Percentiles rank a stretch among this genome's conserved stretches.
Conservation (phyloP, 163 green algal genomes). For the Volvox carteri region DNA sequence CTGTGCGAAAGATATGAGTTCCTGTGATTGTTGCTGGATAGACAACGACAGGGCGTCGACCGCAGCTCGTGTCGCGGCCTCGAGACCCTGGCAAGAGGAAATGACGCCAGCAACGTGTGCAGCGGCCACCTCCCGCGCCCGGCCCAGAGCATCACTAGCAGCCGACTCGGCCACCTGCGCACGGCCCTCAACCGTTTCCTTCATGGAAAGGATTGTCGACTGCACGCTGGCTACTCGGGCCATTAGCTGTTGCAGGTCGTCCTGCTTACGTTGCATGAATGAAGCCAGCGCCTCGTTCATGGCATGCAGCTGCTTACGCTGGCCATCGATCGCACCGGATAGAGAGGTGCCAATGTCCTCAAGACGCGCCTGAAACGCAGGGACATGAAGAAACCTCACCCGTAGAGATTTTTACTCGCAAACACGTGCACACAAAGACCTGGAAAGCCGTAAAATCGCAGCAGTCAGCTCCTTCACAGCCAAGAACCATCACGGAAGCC, state of each 20-base stretch:
- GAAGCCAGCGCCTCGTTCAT: constrained; percentile 31
- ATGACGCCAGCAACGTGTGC: neutral
- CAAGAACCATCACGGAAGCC: too few relatives aligned
- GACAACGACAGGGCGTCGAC: constrained; percentile 51
- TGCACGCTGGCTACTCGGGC: constrained; percentile 42
- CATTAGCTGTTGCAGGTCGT: constrained; percentile 39
- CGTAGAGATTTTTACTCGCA: too few relatives aligned
- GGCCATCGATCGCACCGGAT: constrained; percentile 19
- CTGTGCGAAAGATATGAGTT: constrained; percentile 51
- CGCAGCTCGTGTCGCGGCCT: constrained; percentile 28
- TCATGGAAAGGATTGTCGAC: constrained; percentile 25
- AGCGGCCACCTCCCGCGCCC: neutral
- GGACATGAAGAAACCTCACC: too few relatives aligned
- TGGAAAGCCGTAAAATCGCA: too few relatives aligned
- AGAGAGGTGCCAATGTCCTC: neutral
- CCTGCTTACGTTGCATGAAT: constrained; percentile 57
- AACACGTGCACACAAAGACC: too few relatives aligned
- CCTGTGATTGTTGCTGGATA: constrained; percentile 58
- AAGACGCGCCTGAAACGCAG: constrained; percentile 17
- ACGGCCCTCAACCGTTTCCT: constrained; percentile 19
- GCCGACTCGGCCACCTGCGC: constrained; percentile 57
- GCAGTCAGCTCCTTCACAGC: too few relatives aligned
- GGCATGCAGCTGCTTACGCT: constrained; percentile 50
- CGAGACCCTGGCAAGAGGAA: neutral
- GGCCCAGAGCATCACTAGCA: constrained; percentile 58